Evolutionary conservation across 2,329 filamentous ascomycete genomes (phyloP).

Genomic region (Neonectria ditissima): DNA sequence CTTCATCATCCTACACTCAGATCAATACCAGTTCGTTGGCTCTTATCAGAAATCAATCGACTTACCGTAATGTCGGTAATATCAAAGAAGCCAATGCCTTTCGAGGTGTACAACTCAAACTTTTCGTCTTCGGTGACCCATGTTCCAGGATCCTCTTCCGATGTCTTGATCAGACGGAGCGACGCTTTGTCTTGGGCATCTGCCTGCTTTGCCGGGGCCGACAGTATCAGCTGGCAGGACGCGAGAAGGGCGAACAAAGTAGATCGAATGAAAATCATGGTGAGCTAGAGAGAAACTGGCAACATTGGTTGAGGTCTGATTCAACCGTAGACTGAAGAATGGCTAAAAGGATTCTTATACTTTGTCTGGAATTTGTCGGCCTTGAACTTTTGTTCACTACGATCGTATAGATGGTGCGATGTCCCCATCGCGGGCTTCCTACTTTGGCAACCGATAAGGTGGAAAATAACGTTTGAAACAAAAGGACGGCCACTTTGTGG

Average conservation of each 20-base stretch:
- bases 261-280: neutral
- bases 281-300: neutral
- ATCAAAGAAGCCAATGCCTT: neutral
- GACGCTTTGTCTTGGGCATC: neutral
- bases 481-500: neutral
- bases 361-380: neutral
- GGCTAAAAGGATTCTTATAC: neutral
- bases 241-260: neutral
- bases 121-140: neutral
- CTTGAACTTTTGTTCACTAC: neutral
- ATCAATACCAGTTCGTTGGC: neutral
- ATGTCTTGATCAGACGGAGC: slow-evolving; percentile 1
- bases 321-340: neutral
- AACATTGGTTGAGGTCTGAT: neutral
- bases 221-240: neutral
- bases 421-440: neutral
- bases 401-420: neutral
- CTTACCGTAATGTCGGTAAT: neutral
- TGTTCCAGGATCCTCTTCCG: neutral
- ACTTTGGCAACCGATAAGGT: neutral
- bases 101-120: neutral
- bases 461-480: neutral
- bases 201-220: neutral
- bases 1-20: neutral
- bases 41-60: neutral